Evolutionary conservation across 2,329 filamentous ascomycete genomes (phyloP).

Genomic region (Botrytis fragariae): DNA sequence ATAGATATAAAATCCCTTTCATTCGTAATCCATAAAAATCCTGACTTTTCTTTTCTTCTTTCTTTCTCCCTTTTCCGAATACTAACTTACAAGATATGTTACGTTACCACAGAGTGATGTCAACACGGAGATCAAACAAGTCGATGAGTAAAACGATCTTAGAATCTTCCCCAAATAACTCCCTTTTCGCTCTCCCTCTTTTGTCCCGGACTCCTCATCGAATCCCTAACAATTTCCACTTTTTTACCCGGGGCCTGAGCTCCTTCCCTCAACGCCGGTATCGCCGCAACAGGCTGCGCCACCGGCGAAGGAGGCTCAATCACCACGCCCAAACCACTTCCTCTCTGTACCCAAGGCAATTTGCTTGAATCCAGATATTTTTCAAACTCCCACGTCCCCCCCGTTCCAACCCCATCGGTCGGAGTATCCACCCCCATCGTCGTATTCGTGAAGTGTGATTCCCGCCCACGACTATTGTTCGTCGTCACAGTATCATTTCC

Average conservation of each 20-base stretch:
- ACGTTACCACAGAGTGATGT: neutral
- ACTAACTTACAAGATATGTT: neutral
- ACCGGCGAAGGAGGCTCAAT: neutral
- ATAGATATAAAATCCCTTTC: neutral
- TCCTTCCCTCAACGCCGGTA: neutral
- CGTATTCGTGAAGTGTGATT: slow-evolving; percentile 7
- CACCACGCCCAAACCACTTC: neutral
- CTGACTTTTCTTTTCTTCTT: neutral
- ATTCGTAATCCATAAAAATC: neutral
- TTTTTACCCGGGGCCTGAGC: neutral
- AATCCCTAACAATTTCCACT: neutral
- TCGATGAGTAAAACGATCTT: neutral
- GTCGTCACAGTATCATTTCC: slow-evolving; percentile 1
- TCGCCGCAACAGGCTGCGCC: neutral
- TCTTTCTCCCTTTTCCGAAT: neutral
- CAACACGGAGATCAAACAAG: neutral
- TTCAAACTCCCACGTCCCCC: slow-evolving; percentile 16
- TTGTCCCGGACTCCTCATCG: neutral
- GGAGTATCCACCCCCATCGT: slow-evolving; percentile 6
- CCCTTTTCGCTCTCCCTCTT: slow-evolving; percentile 4
- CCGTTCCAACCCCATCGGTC: neutral
- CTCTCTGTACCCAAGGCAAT: neutral
- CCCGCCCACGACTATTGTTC: neutral
- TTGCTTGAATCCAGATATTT: neutral
- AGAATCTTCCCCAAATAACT: neutral